Conservation (phyloP, 75 land plant genomes). For the Selaginella moellendorffii region DNA sequence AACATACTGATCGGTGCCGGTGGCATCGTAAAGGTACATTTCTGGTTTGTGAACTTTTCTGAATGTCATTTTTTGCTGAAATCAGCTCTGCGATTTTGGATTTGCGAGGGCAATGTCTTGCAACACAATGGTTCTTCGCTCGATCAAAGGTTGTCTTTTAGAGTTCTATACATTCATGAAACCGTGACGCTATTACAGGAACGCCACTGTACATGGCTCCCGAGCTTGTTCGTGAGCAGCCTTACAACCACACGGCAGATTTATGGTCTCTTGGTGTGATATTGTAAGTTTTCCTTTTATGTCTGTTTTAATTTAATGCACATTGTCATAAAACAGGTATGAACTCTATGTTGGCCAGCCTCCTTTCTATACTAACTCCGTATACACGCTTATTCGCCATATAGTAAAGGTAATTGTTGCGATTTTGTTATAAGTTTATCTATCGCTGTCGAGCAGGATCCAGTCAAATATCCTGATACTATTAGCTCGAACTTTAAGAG, state of each 20-base stretch:
- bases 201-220: slow-evolving; percentile 99
- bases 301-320: too few relatives aligned
- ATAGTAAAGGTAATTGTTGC: slow-evolving; percentile 58
- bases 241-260: slow-evolving; percentile 97
- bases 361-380: slow-evolving; percentile 98
- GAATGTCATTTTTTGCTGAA: too few relatives aligned
- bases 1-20: slow-evolving; percentile 94
- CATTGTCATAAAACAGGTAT: slow-evolving; percentile 36
- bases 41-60: too few relatives aligned
- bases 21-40: slow-evolving; percentile 72
- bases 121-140: slow-evolving; percentile 91
- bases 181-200: slow-evolving; percentile 27
- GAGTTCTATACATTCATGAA: background rate
- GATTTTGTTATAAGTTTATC: too few relatives aligned
- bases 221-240: slow-evolving; percentile 91
- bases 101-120: slow-evolving; percentile 99
- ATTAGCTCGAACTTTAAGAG: slow-evolving; percentile 77
- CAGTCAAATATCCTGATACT: slow-evolving; percentile 91
- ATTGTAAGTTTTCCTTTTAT: slow-evolving; percentile 71
- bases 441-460: too few relatives aligned
- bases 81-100: slow-evolving; percentile 98
- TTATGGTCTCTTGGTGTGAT: slow-evolving; percentile 99
- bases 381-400: slow-evolving; percentile 83
- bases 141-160: slow-evolving; percentile 66
- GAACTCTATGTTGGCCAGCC: slow-evolving; percentile 98